phyloP scores from a whole-genome alignment of 2,329 filamentous ascomycete genomes.

The Talaromyces sp. region DNA sequence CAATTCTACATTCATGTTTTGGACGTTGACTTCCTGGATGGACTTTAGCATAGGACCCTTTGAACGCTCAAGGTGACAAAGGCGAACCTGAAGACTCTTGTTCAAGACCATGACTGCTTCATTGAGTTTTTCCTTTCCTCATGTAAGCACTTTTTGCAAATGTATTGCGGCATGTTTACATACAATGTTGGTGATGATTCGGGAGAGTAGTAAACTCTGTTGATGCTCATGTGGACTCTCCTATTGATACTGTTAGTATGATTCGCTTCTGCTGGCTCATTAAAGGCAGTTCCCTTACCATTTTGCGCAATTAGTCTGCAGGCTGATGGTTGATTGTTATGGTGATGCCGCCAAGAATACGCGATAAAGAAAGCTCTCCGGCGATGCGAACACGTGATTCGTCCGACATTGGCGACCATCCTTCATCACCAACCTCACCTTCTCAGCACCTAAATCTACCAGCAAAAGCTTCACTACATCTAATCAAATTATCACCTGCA shows the following conservation, averaged over 20 bases:
- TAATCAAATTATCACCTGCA: neutral
- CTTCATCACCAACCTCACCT: neutral
- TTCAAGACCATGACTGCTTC: conserved; percentile 91
- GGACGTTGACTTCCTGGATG: conserved; percentile 85
- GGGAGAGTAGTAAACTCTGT: conserved; percentile 85
- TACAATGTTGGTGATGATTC: conserved; percentile 97
- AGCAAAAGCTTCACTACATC: neutral
- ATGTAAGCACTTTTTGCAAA: neutral
- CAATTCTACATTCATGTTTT: conserved; percentile 98
- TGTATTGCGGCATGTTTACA: neutral
- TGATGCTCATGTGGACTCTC: conserved; percentile 98
- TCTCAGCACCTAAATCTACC: neutral
- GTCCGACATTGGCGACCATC: neutral
- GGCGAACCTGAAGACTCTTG: conserved; percentile 73
- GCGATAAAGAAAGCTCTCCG: conserved; percentile 13
- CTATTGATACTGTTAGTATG: conserved; percentile 39
- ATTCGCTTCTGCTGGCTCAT: neutral
- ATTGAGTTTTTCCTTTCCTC: conserved; percentile 84
- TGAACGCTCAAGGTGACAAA: neutral
- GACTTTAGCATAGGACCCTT: neutral
- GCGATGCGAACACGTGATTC: conserved; percentile 16
- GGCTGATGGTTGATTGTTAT: conserved; percentile 11
- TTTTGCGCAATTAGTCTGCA: neutral
- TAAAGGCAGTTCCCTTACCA: neutral
- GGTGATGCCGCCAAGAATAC: conserved; percentile 15